Percentiles rank a stretch among this genome's conserved stretches.
Evolutionary conservation across 495 filamentous ascomycete species (phyloP).

Genomic region (Talaromyces adpressus): DNA sequence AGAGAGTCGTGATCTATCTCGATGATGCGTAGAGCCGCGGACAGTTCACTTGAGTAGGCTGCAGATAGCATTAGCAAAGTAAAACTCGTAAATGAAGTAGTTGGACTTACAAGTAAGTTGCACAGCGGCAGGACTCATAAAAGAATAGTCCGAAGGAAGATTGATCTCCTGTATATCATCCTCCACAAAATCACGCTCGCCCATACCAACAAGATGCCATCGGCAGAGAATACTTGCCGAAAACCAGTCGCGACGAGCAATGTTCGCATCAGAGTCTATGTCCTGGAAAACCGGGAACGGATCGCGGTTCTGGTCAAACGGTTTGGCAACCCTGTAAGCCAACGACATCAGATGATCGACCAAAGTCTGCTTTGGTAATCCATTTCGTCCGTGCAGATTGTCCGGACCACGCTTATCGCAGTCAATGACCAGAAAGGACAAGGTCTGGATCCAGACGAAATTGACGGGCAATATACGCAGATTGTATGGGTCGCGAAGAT

Average conservation of each 20-base stretch:
- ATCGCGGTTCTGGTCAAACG: slow-evolving; percentile 29
- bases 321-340: slow-evolving; percentile 35
- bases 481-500: slow-evolving; percentile 42
- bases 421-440: slow-evolving; percentile 39
- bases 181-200: slow-evolving; percentile 55
- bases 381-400: slow-evolving; percentile 37
- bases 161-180: slow-evolving; percentile 28
- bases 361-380: slow-evolving; percentile 34
- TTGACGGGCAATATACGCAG: slow-evolving; percentile 30
- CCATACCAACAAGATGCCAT: slow-evolving; percentile 66
- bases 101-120: slow-evolving; percentile 60
- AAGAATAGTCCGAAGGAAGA: slow-evolving; percentile 52
- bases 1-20: slow-evolving; percentile 1
- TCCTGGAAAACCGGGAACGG: slow-evolving; percentile 38
- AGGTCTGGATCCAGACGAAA: slow-evolving; percentile 34
- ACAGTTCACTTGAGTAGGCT: slow-evolving; percentile 31
- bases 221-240: slow-evolving; percentile 65
- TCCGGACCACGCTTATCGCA: slow-evolving; percentile 39
- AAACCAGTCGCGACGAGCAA: slow-evolving; percentile 69
- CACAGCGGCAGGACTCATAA: slow-evolving; percentile 59
- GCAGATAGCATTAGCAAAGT: slow-evolving; percentile 2
- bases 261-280: slow-evolving; percentile 61
- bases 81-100: background rate
- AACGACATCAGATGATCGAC: slow-evolving; percentile 35
- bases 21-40: slow-evolving; percentile 4